phyloP scores from a whole-genome alignment of 2,329 filamentous ascomycete species.

The Fusarium protoensiforme region DNA sequence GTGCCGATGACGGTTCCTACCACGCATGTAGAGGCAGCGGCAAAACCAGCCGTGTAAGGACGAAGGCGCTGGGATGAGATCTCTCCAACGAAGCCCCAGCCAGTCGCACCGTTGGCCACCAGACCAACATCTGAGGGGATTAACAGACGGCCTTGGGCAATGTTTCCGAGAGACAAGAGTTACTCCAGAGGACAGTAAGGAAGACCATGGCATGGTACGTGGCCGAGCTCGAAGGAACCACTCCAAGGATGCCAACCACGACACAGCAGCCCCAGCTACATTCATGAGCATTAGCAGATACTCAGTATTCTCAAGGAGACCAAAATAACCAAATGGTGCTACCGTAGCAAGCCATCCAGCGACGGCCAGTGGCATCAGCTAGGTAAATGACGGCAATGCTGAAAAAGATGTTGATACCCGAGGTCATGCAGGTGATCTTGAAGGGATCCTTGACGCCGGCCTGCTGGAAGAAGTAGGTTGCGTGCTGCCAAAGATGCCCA shows the following conservation, averaged over 20 bases:
- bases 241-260: not conserved
- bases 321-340: not conserved
- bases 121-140: not conserved
- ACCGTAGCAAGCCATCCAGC: not conserved
- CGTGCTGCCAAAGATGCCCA: slow-evolving; percentile 51
- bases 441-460: slow-evolving; percentile 41
- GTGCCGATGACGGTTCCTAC: slow-evolving; percentile 39
- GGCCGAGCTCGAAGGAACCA: not conserved
- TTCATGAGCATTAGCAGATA: not conserved
- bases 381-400: slow-evolving; percentile 9
- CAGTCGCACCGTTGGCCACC: not conserved
- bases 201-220: not conserved
- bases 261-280: not conserved
- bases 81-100: not conserved
- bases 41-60: slow-evolving; percentile 36
- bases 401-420: slow-evolving; percentile 27
- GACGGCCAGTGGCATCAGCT: not conserved
- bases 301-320: not conserved
- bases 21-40: slow-evolving; percentile 40
- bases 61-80: not conserved
- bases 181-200: not conserved
- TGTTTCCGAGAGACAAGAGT: not conserved
- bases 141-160: not conserved
- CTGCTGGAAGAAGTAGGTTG: slow-evolving; percentile 55
- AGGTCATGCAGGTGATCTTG: slow-evolving; percentile 30